Base-by-base conservation (phyloP, 768 basidiomycete species). In the Chalciporus piperatus region DNA sequence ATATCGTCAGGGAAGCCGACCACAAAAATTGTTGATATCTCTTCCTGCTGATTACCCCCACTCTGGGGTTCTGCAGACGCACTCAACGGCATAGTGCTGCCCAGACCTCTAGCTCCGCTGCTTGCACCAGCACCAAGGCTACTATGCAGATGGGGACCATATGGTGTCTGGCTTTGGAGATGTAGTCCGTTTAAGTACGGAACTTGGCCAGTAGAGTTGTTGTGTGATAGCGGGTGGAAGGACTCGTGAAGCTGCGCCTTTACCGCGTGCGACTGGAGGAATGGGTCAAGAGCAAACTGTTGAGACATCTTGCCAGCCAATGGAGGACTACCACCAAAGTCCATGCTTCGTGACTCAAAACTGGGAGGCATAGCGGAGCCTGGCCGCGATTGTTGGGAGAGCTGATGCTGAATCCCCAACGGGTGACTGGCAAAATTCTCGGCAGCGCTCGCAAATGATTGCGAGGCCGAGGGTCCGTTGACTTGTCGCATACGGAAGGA, bases 1-100 rank as follows among this genome's bases (percentile, higher is more conserved):
- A 98, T 98, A 63, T 99, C 97, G 51, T 99, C 97, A 4, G 97
- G 97, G 68, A 99, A 99, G 0, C 97, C 97, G 23, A 98, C 96
- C 3, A 99, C 95, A 57, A 99, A 99, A 57, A 97, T 95, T 6
- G 94, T 97, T 11, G 89, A 94, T 42, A 97, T 97, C 62, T 96
- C 93, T 68, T 97, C 95, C 51, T 83, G 82, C 35, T 72, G 64
- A 41, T 60, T 60, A 41, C 46, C 53, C 11, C 62, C 67, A 32
- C 48, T 42, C 25, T 66, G 68, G 0, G 59, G 38, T 35, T 69
- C 68, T 4, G 44, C 30, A 17, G 35, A 19, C 5, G 40, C 35
- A 58, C 59, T 75, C 48, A 65, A 45, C 57, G 69, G 70, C 45
- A 59, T 56, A 23, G 63, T 61, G 48, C 66, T 56, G 22, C 61